Evolutionary conservation across 371 early-diverging fungal species (phyloP), one percentile per base, ranked within the genome.

Genomic region (Lichtheimia hyalospora): DNA sequence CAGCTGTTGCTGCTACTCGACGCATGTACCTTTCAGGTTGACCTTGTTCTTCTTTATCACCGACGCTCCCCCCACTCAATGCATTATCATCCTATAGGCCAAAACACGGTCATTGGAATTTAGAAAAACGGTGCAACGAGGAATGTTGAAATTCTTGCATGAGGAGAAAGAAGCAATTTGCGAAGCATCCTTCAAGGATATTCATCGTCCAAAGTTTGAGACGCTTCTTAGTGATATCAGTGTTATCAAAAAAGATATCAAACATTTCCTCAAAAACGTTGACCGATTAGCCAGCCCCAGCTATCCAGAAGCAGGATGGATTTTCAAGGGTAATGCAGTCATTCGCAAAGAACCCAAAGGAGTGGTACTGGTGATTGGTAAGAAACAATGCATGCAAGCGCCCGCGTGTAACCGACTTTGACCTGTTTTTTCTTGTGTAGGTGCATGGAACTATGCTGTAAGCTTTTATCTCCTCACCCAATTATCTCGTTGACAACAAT

Each of bases 381-480:
- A 66, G 62, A 34, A 14, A 39, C 13, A 15, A 34, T 34, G 34
- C 34, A 34, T 34, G 27, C 5, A 5, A 5, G 25, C 5, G 25
- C n/a, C n/a, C 5, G 25, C 7, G 34, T 34, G 34, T 34, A 34
- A 34, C 34, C 8, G 10, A 8, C 34, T 34, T 10, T 34, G 10
- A 34, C 34, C 6, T 6, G 34, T 34, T 34, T 34, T 34, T 34
- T 34, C 34, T 34, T 34, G 34, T 34, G 15, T 24, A 75, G 79
- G 80, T 15, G 79, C 96, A 4, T 96, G 96, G 97, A 97, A 97
- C 68, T 95, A 91, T 71, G 94, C 92, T 24, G 64, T 94, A 75
- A 48, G 58, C 41, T 13, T n/a, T 18, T n/a, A 1, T 10, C 10
- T 34, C 10, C 10, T 34, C 10, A 8, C 10, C 34, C 34, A 34